Evolutionary conservation across 352 stramenopile genomes (phyloP).

Genomic region (Phytophthora kernoviae): DNA sequence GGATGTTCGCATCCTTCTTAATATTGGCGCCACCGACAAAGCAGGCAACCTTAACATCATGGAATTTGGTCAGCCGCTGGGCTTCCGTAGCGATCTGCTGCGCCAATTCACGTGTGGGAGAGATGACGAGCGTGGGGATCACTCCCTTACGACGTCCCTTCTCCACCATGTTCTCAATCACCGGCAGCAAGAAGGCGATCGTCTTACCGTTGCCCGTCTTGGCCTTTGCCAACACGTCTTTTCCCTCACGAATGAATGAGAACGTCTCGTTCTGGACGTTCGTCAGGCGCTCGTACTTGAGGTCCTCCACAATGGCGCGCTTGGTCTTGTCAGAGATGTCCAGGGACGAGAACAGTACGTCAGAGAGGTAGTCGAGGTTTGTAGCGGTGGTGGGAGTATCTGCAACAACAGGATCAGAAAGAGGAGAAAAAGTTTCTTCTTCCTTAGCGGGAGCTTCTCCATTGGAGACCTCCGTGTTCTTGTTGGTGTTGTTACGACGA

Average conservation of each 20-base stretch:
- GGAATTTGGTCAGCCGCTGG: conserved; percentile 86
- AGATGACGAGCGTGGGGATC: conserved; percentile 93
- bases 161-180: conserved; percentile 81
- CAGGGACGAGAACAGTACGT: conserved; percentile 59
- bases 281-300: conserved; percentile 90
- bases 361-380: conserved; percentile 58
- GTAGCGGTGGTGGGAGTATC: conserved; percentile 16
- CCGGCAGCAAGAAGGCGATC: conserved; percentile 82
- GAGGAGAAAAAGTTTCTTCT: not conserved
- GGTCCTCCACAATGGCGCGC: conserved; percentile 76
- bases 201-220: conserved; percentile 93
- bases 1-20: conserved; percentile 53
- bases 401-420: conserved; percentile 4
- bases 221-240: conserved; percentile 91
- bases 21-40: conserved; percentile 93
- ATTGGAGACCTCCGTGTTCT: conserved; percentile 7
- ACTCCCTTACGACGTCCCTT: conserved; percentile 66
- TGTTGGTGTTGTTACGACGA: conserved; percentile 37
- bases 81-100: conserved; percentile 94
- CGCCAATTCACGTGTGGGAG: conserved; percentile 95
- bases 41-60: conserved; percentile 65
- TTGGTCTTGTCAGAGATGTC: conserved; percentile 64
- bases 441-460: not conserved
- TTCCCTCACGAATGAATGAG: conserved; percentile 65
- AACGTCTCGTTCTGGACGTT: conserved; percentile 91